Percentiles rank a stretch among this genome's conserved stretches.
phyloP scores from a whole-genome alignment of 805 yeast species.

The Lipomyces yamadae region DNA sequence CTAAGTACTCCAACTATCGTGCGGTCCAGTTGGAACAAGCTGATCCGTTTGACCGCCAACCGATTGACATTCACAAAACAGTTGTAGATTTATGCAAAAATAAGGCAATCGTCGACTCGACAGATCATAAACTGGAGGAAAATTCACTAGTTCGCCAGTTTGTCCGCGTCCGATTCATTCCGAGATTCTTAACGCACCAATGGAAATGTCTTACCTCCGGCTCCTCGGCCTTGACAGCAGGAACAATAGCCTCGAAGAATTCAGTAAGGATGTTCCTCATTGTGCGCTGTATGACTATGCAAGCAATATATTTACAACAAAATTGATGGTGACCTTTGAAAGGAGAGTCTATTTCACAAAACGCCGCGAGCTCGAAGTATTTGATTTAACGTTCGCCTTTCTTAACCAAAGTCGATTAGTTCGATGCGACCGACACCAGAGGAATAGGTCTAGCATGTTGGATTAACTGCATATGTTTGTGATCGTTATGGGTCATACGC shows the following conservation, averaged over 20 bases:
- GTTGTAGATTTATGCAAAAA: background rate
- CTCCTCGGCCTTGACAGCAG: slow-evolving; percentile 37
- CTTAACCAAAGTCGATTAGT: too few species aligned
- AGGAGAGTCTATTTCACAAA: background rate
- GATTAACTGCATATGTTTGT: too few species aligned
- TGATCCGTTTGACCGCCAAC: background rate
- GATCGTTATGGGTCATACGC: too few species aligned
- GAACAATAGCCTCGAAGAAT: slow-evolving; percentile 34
- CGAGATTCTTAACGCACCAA: background rate
- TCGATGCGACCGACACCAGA: too few species aligned
- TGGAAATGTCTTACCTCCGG: slow-evolving; percentile 29
- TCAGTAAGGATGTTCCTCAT: slow-evolving; percentile 21
- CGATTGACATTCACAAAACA: background rate
- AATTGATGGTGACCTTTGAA: background rate
- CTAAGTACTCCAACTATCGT: background rate
- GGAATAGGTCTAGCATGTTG: too few species aligned
- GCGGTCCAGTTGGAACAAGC: too few species aligned
- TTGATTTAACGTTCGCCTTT: background rate
- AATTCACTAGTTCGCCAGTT: background rate
- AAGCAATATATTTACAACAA: background rate
- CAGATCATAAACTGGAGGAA: background rate
- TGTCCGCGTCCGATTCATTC: background rate
- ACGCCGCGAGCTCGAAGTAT: too few species aligned
- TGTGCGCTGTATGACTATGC: background rate
- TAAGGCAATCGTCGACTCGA: background rate